Evolutionary conservation across 441 rosid species (phyloP), one percentile per base, ranked within the genome.

Genomic region (Eugenia klotzschiana): DNA sequence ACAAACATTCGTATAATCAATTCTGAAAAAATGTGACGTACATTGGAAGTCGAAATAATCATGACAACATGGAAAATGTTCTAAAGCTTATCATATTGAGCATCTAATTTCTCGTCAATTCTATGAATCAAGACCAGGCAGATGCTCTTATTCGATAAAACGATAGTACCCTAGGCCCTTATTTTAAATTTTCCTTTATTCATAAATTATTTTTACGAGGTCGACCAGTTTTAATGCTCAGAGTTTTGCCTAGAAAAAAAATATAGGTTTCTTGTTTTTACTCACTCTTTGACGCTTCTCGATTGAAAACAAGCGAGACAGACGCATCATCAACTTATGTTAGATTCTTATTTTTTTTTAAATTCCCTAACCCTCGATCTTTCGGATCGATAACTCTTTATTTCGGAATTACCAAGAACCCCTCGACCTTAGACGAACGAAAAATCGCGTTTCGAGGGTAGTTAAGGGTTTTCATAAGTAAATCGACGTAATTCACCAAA

Each of bases 11-110:
- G 2, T 2, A 9, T 18, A 33, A 33, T 20, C 1, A 8, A 64
- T 33, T 5, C 20, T 6, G 20, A 10, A 33, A 5, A 23, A 2
- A 0, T 46, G 0, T 0, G 43, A 64, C 1, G 11, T 15, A 4
- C 12, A 1, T 16, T 18, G 20, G 3, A 26, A 26, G 22, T 15
- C 1, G 73, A 60, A 40, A 29, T 2, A 29, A 60, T 60, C 18
- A 16, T 2, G 12, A 29, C 6, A 16, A 60, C 16, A 16, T 16
- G 37, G 7, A 29, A 29, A 60, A 29, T 29, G 23, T 29, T 29
- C 12, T 29, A 0, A 5, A 60, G 10, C 23, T 16, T 16, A 3
- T 29, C 12, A 27, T 29, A 15, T 60, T 6, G 73, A 27, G 23
- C 40, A 29, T 7, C 3, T 7, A 7, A 60, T 60, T 29, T 60